phyloP scores from a whole-genome alignment of 2,329 filamentous ascomycete species.

The Macroventuria anomochaeta region DNA sequence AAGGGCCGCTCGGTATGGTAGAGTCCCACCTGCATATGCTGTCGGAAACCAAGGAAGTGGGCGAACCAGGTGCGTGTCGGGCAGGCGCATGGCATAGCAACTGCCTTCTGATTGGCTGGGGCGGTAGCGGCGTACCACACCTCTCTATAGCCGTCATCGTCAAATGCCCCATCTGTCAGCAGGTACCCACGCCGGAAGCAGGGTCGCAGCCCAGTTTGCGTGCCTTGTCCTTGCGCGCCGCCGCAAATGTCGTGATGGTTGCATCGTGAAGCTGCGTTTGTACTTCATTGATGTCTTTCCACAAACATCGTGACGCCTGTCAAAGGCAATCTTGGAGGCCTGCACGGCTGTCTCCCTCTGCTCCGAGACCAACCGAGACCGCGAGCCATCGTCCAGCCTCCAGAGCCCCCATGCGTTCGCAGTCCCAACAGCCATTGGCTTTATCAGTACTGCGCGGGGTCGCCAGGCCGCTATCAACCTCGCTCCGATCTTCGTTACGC shows the following conservation, averaged over 20 bases:
- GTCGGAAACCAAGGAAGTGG: constrained; percentile 17
- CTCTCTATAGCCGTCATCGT: constrained; percentile 15
- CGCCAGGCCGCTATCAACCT: constrained; percentile 16
- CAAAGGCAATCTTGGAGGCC: neutral
- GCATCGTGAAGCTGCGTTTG: constrained; percentile 9
- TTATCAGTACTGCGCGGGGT: constrained; percentile 41
- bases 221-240: constrained; percentile 9
- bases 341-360: constrained; percentile 1
- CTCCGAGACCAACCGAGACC: constrained; percentile 41
- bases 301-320: neutral
- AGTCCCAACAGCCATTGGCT: constrained; percentile 38
- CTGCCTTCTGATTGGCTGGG: constrained; percentile 9
- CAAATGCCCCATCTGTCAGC: constrained; percentile 14
- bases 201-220: constrained; percentile 2
- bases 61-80: constrained; percentile 14
- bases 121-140: constrained; percentile 4
- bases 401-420: constrained; percentile 34
- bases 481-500: constrained; percentile 40
- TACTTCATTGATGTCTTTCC: constrained; percentile 1
- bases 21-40: constrained; percentile 12
- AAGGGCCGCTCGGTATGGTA: constrained; percentile 12
- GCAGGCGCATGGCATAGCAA: constrained; percentile 16
- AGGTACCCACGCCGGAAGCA: constrained; percentile 18
- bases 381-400: constrained; percentile 26
- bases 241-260: constrained; percentile 16